Evolutionary conservation across 2,329 filamentous ascomycete species (phyloP).

Genomic region (Leptographium procerum): DNA sequence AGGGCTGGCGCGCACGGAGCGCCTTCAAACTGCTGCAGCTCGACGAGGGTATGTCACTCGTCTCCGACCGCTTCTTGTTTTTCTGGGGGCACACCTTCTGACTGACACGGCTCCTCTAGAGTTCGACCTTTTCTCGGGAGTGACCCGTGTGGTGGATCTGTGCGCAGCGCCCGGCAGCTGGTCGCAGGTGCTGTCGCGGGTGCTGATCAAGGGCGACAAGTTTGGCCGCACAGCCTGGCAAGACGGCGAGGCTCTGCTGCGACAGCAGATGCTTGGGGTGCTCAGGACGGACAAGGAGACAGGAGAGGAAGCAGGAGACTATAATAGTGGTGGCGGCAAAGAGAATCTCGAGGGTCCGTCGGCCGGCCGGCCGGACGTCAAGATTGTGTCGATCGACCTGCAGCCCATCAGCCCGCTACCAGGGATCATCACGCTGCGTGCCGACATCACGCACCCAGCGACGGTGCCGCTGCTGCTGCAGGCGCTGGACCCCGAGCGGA

Average conservation of each 20-base stretch:
- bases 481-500: constrained; percentile 62
- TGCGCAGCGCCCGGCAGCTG: constrained; percentile 94
- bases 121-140: constrained; percentile 85
- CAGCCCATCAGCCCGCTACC: constrained; percentile 92
- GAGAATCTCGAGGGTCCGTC: not conserved
- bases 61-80: not conserved
- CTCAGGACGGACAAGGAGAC: not conserved
- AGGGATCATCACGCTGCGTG: constrained; percentile 82
- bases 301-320: not conserved
- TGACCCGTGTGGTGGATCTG: constrained; percentile 87
- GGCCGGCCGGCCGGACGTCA: constrained; percentile 53
- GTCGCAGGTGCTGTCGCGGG: constrained; percentile 90
- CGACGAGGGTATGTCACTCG: constrained; percentile 51
- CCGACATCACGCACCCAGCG: constrained; percentile 94
- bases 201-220: constrained; percentile 85
- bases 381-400: constrained; percentile 90
- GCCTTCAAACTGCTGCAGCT: constrained; percentile 96
- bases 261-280: constrained; percentile 47
- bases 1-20: constrained; percentile 92
- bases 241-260: constrained; percentile 61
- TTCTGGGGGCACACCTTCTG: not conserved
- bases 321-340: not conserved
- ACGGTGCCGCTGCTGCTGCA: constrained; percentile 82
- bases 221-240: constrained; percentile 82
- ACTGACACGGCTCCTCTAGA: constrained; percentile 37